These are phyloP conservation scores for Artemisia argyi DNA, from an alignment of 129 eudicot species.

Conservation along the genomic window DNA sequence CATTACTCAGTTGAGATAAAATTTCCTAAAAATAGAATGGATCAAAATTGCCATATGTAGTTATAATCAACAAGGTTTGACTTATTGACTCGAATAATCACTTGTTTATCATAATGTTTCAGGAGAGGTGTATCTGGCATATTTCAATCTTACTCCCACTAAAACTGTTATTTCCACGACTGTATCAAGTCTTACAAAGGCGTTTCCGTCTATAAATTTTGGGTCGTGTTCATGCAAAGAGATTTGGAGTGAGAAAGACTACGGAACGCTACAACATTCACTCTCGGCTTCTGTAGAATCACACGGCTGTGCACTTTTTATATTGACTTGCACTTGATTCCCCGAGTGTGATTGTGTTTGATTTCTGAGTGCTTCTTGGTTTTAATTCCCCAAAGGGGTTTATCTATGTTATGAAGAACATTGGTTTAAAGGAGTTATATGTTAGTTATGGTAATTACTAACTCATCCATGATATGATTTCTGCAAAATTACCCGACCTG, in stretches of 20 bases:
- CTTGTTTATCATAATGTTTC: conserved; percentile 20
- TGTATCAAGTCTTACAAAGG: conserved; percentile 47
- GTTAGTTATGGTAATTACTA: neutral
- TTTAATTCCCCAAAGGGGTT: conserved; percentile 21
- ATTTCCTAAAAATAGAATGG: neutral
- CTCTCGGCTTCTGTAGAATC: conserved; percentile 52
- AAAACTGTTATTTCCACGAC: conserved; percentile 49
- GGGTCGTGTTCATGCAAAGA: conserved; percentile 57
- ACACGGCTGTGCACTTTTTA: conserved; percentile 74
- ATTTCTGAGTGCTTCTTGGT: conserved; percentile 5
- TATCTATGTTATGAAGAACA: conserved; percentile 1
- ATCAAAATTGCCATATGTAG: neutral
- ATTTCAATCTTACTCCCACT: conserved; percentile 55
- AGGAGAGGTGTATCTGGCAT: conserved; percentile 75
- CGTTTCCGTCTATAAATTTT: conserved; percentile 40
- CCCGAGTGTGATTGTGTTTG: neutral
- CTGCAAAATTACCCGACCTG: neutral
- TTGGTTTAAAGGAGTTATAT: neutral
- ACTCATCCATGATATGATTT: neutral
- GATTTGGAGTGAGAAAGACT: conserved; percentile 64
- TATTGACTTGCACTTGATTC: conserved; percentile 47
- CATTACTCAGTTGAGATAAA: neutral
- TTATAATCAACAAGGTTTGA: conserved; percentile 5
- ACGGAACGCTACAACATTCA: conserved; percentile 36
- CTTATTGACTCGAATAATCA: conserved; percentile 10